Evolutionary conservation across 2,329 filamentous ascomycete species (phyloP).

Genomic region (Penicillium hordei): DNA sequence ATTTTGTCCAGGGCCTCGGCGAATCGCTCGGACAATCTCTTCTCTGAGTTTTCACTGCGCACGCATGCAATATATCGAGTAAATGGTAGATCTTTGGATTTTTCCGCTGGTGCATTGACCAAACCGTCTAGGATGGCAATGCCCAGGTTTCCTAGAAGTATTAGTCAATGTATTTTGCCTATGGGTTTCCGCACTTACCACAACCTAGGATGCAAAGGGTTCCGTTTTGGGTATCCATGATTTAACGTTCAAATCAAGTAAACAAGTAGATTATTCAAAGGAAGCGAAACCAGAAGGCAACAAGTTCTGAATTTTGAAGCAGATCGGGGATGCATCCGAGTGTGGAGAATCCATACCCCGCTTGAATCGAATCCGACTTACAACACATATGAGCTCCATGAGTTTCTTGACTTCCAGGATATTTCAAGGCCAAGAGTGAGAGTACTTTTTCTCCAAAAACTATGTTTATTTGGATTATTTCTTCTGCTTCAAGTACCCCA

Average conservation of each 20-base stretch:
- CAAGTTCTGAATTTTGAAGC: background rate
- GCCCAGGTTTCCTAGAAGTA: conserved; percentile 39
- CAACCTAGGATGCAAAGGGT: conserved; percentile 24
- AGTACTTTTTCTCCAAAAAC: no score
- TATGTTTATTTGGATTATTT: background rate
- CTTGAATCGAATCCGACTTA: background rate
- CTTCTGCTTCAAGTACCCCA: background rate
- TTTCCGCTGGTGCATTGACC: conserved; percentile 21
- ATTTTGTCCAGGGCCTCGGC: conserved; percentile 31
- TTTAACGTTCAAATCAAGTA: background rate
- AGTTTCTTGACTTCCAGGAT: background rate
- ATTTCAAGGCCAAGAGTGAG: no score
- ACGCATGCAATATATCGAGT: conserved; percentile 46
- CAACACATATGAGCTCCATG: background rate
- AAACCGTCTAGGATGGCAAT: conserved; percentile 40
- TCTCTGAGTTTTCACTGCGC: conserved; percentile 39
- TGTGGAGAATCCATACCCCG: conserved; percentile 7
- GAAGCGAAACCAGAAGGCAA: background rate
- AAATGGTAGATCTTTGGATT: conserved; percentile 23
- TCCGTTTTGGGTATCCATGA: conserved; percentile 14
- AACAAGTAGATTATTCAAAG: background rate
- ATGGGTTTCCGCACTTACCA: conserved; percentile 10
- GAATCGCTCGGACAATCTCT: conserved; percentile 36
- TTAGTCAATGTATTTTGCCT: background rate
- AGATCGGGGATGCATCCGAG: conserved; percentile 7